Conservation (phyloP, 1,139 yeast genomes). For the Pichia sp. region DNA sequence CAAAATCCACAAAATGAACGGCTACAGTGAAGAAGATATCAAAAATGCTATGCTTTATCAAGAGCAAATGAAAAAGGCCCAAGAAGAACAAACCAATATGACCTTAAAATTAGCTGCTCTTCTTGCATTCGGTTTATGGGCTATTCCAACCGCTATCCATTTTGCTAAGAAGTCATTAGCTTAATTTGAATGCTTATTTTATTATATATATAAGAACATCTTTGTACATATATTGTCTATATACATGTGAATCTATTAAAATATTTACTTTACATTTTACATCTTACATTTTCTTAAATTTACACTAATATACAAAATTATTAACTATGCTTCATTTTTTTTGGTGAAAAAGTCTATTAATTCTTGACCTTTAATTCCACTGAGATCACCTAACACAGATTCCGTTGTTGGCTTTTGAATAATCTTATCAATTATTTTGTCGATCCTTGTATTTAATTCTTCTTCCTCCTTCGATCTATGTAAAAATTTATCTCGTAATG, state of each 20-base stretch:
- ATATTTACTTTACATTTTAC: neutral
- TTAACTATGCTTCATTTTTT: neutral
- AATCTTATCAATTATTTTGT: neutral
- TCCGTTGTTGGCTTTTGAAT: neutral
- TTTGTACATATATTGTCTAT: slow-evolving; percentile 5
- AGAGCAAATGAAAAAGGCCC: slow-evolving; percentile 64
- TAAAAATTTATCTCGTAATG: neutral
- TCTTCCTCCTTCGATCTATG: slow-evolving; percentile 2
- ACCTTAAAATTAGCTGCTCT: slow-evolving; percentile 63
- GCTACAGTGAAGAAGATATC: slow-evolving; percentile 58
- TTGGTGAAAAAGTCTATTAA: slow-evolving; percentile 2
- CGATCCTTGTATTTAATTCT: slow-evolving; percentile 1
- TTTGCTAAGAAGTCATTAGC: slow-evolving; percentile 51
- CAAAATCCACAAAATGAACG: slow-evolving; percentile 53
- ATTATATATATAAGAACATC: neutral
- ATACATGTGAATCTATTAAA: neutral
- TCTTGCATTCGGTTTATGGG: slow-evolving; percentile 76
- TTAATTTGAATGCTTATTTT: neutral
- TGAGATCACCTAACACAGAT: neutral
- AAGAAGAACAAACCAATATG: slow-evolving; percentile 61
- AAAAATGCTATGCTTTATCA: slow-evolving; percentile 55
- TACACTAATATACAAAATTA: neutral
- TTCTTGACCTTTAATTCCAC: neutral
- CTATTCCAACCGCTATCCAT: slow-evolving; percentile 57
- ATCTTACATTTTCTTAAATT: no score